Percentiles rank a stretch among this genome's conserved stretches.
Evolutionary conservation across 139 green algal species (phyloP).

Genomic region (Limnomonas spitsbergensis): DNA sequence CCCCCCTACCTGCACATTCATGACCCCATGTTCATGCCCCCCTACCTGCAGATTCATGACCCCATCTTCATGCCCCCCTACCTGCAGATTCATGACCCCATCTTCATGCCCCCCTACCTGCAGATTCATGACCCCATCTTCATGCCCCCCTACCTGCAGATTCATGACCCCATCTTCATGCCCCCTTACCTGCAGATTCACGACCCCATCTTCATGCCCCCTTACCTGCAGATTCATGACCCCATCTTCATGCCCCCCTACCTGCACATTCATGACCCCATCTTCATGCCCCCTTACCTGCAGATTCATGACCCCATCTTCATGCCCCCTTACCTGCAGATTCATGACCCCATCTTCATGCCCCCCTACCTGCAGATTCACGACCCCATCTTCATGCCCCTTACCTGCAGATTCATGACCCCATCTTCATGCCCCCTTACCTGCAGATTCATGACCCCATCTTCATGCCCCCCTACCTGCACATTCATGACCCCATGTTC

Average conservation of each 20-base stretch:
- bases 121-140: slow-evolving; percentile 15
- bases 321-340: not conserved
- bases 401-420: slow-evolving; percentile 17
- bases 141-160: too few species aligned
- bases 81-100: not conserved
- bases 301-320: not conserved
- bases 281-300: too few species aligned
- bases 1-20: too few species aligned
- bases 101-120: slow-evolving; percentile 3
- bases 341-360: slow-evolving; percentile 22
- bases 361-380: too few species aligned
- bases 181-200: not conserved
- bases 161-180: not conserved
- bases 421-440: too few species aligned
- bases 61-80: too few species aligned
- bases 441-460: not conserved
- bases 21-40: not conserved
- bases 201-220: too few species aligned
- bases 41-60: slow-evolving; percentile 17
- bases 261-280: slow-evolving; percentile 18
- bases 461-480: slow-evolving; percentile 1
- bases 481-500: slow-evolving; percentile 17
- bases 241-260: not conserved
- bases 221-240: not conserved
- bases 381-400: not conserved